Evolutionary conservation across 2,329 filamentous ascomycete species (phyloP).

Genomic region (Aureobasidium sp.): DNA sequence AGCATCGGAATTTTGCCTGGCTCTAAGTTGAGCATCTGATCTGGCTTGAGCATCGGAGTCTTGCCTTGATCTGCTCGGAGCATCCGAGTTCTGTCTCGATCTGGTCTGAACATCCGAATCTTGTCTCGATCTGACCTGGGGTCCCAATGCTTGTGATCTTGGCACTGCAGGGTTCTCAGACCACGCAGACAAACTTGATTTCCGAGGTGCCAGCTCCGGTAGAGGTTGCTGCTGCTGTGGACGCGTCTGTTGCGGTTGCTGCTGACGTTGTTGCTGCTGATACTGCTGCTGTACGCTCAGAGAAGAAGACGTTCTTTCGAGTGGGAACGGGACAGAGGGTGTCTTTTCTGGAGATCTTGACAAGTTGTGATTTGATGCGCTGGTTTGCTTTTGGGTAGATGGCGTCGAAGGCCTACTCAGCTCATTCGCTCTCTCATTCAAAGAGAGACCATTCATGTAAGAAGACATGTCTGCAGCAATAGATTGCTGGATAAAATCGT

Average conservation of each 20-base stretch:
- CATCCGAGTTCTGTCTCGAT: no score
- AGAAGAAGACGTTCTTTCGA: background rate
- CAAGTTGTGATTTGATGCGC: background rate
- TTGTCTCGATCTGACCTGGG: background rate
- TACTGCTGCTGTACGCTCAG: background rate
- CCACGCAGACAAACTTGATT: background rate
- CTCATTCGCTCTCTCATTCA: constrained; percentile 18
- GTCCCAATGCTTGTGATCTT: background rate
- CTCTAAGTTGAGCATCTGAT: background rate
- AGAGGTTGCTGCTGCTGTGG: constrained; percentile 24
- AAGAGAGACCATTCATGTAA: constrained; percentile 26
- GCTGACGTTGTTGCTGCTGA: background rate
- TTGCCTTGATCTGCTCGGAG: background rate
- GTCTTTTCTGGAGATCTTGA: constrained; percentile 1
- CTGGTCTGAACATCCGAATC: no score
- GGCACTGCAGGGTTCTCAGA: background rate
- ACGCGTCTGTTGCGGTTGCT: background rate
- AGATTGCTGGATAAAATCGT: constrained; percentile 40
- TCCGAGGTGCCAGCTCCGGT: constrained; percentile 19
- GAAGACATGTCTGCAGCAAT: constrained; percentile 36
- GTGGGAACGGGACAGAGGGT: background rate
- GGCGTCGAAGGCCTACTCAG: background rate
- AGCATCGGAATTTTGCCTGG: background rate
- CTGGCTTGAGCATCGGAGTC: background rate
- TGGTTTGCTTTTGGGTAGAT: constrained; percentile 13